Base-by-base conservation (phyloP, 352 stramenopile genomes). In the Globisporangium yorkense region DNA sequence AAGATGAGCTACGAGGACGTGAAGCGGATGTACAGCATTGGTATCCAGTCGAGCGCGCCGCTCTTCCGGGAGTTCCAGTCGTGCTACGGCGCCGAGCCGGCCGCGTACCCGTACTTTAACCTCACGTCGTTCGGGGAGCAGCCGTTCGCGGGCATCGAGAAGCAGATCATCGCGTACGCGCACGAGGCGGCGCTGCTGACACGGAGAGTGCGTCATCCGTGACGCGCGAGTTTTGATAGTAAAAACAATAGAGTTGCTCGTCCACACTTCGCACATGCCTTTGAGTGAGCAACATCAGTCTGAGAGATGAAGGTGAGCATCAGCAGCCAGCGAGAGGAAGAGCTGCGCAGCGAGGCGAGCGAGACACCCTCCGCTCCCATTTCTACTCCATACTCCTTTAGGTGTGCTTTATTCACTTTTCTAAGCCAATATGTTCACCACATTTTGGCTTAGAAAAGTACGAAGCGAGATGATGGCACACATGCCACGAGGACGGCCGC, bases 31-130 rank as follows among this genome's bases (percentile, higher is more conserved):
- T 84, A 84, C 46, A 61, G 59, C 31, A 66, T 84, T 54, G 70
- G 69, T 27, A 77, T 79, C 54, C 70, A 79, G 57, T 39, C 58
- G 9, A 80, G 69, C 24, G 67, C 67, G 9, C 52, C 62, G 44
- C 65, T 81, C 20, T 80, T 81, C 47, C 71, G 72, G 40, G 72
- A 81, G 48, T 80, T 84, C 49, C 66, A 75, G 55, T 70, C 69
- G 41, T 84, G 74, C 61, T 81, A 81, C 55, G 72, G 72, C 39
- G 75, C 72, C 46, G 67, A 80, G 40, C n/a, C 57, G 5, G 61
- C 65, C n/a, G 56, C 64, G 21, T 62, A 69, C 18, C 51, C 27
- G 50, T 71, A 76, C 51, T 84, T 71, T 51, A 80, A 82, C 57
- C 48, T 82, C 47, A 77, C 71, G 45, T 56, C 56, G 33, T 76